Base-by-base conservation (phyloP, 2,329 filamentous ascomycete genomes). In the Cladophialophora yegresii region DNA sequence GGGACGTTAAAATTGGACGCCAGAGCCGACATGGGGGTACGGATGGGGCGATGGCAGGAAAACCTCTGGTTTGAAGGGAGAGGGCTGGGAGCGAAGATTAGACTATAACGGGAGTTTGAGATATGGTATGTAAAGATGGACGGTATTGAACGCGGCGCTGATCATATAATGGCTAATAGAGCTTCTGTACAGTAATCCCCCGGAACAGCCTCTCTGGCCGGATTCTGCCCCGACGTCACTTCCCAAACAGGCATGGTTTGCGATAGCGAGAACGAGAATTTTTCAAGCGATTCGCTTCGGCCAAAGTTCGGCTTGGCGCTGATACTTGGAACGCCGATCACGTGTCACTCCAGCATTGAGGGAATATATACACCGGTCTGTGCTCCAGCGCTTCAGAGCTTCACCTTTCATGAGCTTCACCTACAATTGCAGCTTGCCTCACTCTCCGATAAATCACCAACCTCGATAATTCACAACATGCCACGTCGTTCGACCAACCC, bases 1-100 rank as follows among this genome's bases (percentile, higher is more conserved):
- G 93, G 93, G 0, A 83, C 81, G 26, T 76, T 98, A 70, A 90
- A 89, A 76, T 77, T 98, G 65, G 90, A 92, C 76, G 91, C 92
- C 1, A 82, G 83, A 71, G 95, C 93, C 0, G 81, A 87, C 49
- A 89, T 96, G 1, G 87, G 87, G 0, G 81, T 98, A 5, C 83
- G 85, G 70, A 79, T 98, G 62, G 91, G 89, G 8, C 79, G 85
- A 71, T 98, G 91, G 87, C 84, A 81, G 58, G 87, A 95, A 75
- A 81, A 79, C 26, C 77, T 98, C 13, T 87, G 88, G 81, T 93
- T 91, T 72, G 77, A 81, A 36, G 89, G 90, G 0, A 82, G 80
- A 66, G 89, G 89, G 0, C 90, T 93, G 68, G 88, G 87, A 12
- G 89, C 90, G 3, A 85, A 82, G 70, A 81, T 90, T 30, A 77